These are phyloP conservation scores for Nicotiana undulata DNA, from an alignment of 257 asterid species.

Conservation along the genomic window DNA sequence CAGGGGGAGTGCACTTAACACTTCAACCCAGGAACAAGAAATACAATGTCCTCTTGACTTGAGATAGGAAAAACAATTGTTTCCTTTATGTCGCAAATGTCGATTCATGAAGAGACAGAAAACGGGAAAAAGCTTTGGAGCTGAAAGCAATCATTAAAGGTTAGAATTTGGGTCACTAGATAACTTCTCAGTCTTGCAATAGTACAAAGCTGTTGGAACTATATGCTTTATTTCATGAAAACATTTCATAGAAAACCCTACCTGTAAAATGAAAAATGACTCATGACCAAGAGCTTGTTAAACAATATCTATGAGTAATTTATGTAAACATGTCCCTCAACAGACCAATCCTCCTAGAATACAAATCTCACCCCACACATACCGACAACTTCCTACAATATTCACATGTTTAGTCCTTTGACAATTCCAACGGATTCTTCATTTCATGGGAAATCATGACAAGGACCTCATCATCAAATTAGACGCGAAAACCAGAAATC, in stretches of 20 bases:
- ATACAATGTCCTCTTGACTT: background rate
- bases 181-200: slow-evolving; percentile 1
- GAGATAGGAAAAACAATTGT: background rate
- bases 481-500: background rate
- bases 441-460: slow-evolving; percentile 10
- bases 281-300: slow-evolving; percentile 8
- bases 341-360: slow-evolving; percentile 19
- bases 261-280: slow-evolving; percentile 3
- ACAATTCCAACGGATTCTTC: background rate
- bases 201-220: background rate
- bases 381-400: slow-evolving; percentile 26
- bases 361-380: slow-evolving; percentile 28
- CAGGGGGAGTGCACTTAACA: background rate
- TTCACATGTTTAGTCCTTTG: slow-evolving; percentile 22
- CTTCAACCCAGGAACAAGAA: background rate
- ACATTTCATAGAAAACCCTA: background rate
- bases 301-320: slow-evolving; percentile 19
- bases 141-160: background rate
- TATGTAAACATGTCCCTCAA: slow-evolving; percentile 25
- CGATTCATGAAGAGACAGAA: background rate
- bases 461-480: slow-evolving; percentile 1
- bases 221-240: slow-evolving; percentile 9
- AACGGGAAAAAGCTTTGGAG: background rate
- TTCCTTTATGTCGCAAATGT: background rate
- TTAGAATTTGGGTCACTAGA: background rate